Evolutionary conservation across 345 rosid genomes (phyloP).

Genomic region (Xanthoceras sorbifolium): DNA sequence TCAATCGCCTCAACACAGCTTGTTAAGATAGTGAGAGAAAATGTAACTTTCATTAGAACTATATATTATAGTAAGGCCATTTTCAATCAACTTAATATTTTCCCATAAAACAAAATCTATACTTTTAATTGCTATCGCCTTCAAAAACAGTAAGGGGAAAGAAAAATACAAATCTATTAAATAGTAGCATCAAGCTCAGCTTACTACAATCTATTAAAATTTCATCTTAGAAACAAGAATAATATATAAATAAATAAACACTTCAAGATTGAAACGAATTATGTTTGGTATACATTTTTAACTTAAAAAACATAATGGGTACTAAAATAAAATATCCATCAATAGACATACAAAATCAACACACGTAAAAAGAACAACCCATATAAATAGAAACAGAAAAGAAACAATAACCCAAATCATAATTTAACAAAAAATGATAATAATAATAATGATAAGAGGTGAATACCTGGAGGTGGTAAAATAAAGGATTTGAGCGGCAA

Average conservation of each 20-base stretch:
- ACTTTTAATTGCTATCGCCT: background rate
- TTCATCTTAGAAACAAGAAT: background rate
- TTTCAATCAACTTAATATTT: background rate
- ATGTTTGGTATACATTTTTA: background rate
- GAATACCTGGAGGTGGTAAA: background rate
- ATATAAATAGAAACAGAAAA: background rate
- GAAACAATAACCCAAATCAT: background rate
- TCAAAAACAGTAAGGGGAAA: no score
- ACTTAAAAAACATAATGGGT: background rate
- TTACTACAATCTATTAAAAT: background rate
- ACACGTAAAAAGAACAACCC: background rate
- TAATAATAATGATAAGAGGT: background rate
- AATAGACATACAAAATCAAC: background rate
- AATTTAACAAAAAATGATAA: background rate
- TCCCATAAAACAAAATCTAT: background rate
- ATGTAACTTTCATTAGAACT: background rate
- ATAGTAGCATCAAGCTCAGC: background rate
- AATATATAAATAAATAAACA: background rate
- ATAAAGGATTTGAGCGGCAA: background rate
- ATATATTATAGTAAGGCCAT: background rate
- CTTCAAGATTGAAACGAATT: background rate
- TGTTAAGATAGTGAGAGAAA: background rate
- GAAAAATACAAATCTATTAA: background rate
- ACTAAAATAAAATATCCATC: background rate
- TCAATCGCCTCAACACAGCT: background rate